Conservation (phyloP, 495 filamentous ascomycete genomes). For the Chaetomium fimeti region DNA sequence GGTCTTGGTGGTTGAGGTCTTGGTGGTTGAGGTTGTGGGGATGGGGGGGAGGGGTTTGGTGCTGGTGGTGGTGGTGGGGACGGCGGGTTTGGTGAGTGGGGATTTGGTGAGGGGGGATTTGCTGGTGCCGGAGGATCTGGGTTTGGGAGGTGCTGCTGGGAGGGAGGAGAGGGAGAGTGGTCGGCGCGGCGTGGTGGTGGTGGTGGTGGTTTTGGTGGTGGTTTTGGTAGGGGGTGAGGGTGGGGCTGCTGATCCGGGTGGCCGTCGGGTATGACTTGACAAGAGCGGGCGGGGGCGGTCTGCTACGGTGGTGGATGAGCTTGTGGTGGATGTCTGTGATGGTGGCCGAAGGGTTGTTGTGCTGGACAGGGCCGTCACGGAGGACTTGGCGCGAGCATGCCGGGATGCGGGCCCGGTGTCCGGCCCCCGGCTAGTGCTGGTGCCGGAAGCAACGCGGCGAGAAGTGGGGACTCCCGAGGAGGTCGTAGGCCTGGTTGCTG, state of each 20-base stretch:
- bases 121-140: no score
- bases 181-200: constrained; percentile 6
- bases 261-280: constrained; percentile 8
- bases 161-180: constrained; percentile 1
- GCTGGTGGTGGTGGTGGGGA: neutral
- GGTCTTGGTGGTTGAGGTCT: constrained; percentile 8
- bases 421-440: neutral
- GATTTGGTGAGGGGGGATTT: constrained; percentile 4
- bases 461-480: constrained; percentile 25
- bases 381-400: constrained; percentile 41
- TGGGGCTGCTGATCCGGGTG: constrained; percentile 9
- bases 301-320: constrained; percentile 25
- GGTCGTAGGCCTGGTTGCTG: constrained; percentile 26
- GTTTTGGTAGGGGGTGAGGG: constrained; percentile 14
- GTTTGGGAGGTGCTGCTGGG: no score
- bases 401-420: neutral
- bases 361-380: constrained; percentile 44
- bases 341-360: constrained; percentile 48
- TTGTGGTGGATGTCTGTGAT: constrained; percentile 28
- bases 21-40: constrained; percentile 7
- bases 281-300: constrained; percentile 26
- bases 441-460: constrained; percentile 17
- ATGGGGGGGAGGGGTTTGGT: neutral
- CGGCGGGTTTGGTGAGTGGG: constrained; percentile 1
- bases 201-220: constrained; percentile 12